These are phyloP conservation scores for Polyporus arcularius DNA, from an alignment of 768 basidiomycete species.

Conservation along the genomic window DNA sequence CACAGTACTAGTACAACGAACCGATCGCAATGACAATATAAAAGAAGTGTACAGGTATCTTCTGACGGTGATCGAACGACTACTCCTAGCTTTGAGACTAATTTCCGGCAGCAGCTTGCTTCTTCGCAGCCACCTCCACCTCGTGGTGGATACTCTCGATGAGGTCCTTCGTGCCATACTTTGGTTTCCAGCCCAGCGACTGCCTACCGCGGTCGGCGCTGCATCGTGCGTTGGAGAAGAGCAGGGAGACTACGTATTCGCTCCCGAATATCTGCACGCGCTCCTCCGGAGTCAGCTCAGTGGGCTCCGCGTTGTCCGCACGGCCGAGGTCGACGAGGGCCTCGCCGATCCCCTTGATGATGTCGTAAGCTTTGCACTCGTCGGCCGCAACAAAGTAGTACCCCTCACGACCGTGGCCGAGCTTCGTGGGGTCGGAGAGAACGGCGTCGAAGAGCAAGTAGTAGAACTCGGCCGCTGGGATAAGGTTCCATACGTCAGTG, in stretches of 20 bases:
- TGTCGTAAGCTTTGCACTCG: slow-evolving; percentile 27
- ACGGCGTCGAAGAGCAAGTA: slow-evolving; percentile 41
- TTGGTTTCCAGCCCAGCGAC: slow-evolving; percentile 48
- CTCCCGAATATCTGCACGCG: slow-evolving; percentile 28
- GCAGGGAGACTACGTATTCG: not conserved
- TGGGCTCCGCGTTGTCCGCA: slow-evolving; percentile 35
- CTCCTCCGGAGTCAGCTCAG: slow-evolving; percentile 45
- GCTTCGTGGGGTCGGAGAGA: slow-evolving; percentile 17
- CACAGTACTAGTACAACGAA: no score
- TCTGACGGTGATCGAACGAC: no score
- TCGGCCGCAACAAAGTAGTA: slow-evolving; percentile 32
- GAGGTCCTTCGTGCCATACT: slow-evolving; percentile 40
- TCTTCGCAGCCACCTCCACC: not conserved
- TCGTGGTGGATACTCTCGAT: slow-evolving; percentile 39
- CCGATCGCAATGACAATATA: no score
- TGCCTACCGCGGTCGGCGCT: slow-evolving; percentile 20
- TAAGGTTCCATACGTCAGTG: slow-evolving; percentile 3
- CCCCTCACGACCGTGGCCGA: slow-evolving; percentile 36
- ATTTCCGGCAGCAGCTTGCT: not conserved
- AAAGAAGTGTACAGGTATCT: no score
- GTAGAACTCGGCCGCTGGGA: slow-evolving; percentile 43
- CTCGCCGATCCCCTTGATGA: slow-evolving; percentile 37
- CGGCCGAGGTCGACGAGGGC: slow-evolving; percentile 32
- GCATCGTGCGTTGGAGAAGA: slow-evolving; percentile 1
- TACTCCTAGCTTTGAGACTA: no score